Conservation (phyloP, 2,329 filamentous ascomycete genomes). For the Talaromyces sp. region DNA sequence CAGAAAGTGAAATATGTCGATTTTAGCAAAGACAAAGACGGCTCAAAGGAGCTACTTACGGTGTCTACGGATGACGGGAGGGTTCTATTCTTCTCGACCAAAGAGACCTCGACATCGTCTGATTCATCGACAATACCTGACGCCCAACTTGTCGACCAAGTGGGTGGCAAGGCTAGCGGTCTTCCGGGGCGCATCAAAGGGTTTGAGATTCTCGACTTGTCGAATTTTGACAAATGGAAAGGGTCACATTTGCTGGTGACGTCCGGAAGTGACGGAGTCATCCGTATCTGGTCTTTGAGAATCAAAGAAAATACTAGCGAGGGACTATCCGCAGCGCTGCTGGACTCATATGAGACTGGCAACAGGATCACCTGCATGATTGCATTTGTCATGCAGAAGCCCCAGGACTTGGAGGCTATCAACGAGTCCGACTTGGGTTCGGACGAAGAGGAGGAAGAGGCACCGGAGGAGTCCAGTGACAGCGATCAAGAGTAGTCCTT, state of each 20-base stretch:
- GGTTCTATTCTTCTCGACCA: slow-evolving; percentile 77
- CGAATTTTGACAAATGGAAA: slow-evolving; percentile 30
- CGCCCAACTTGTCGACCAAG: slow-evolving; percentile 61
- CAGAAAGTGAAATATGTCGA: slow-evolving; percentile 74
- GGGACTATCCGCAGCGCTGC: slow-evolving; percentile 37
- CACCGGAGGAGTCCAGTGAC: slow-evolving; percentile 15
- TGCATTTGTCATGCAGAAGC: slow-evolving; percentile 78
- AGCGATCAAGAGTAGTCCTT: slow-evolving; percentile 23
- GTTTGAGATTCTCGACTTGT: slow-evolving; percentile 63
- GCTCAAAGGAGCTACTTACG: slow-evolving; percentile 59
- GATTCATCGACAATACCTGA: slow-evolving; percentile 58
- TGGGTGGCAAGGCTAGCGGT: slow-evolving; percentile 70
- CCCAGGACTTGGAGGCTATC: slow-evolving; percentile 51
- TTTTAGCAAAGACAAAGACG: slow-evolving; percentile 41
- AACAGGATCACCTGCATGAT: slow-evolving; percentile 86
- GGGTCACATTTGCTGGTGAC: slow-evolving; percentile 60
- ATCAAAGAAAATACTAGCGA: slow-evolving; percentile 5
- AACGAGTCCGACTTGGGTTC: slow-evolving; percentile 57
- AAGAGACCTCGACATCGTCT: slow-evolving; percentile 32
- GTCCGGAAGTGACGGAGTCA: slow-evolving; percentile 77
- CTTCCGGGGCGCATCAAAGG: slow-evolving; percentile 79
- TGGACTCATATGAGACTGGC: slow-evolving; percentile 78
- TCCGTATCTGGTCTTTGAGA: slow-evolving; percentile 71
- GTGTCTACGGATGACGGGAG: slow-evolving; percentile 88
- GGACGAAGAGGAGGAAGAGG: slow-evolving; percentile 20